phyloP scores from a whole-genome alignment of 805 yeast species.

The Isabelozyma rhagii region DNA sequence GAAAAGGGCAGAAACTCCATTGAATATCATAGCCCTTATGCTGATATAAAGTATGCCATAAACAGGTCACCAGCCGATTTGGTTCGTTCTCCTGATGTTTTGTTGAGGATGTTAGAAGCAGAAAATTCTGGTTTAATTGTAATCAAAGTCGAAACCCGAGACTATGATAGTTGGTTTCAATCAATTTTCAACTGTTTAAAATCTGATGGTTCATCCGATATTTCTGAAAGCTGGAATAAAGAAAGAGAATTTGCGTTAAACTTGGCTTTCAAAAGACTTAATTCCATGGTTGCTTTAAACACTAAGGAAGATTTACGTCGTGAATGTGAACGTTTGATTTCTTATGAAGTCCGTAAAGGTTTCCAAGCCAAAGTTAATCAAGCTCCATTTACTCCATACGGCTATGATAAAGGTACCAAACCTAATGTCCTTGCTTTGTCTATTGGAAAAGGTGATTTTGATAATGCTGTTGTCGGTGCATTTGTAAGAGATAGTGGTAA shows the following conservation, averaged over 20 bases:
- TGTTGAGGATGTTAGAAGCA: constrained; percentile 88
- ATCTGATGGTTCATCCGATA: constrained; percentile 75
- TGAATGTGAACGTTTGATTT: constrained; percentile 69
- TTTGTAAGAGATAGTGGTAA: constrained; percentile 79
- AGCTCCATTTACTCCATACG: constrained; percentile 86
- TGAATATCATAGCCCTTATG: constrained; percentile 75
- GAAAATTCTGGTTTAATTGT: constrained; percentile 73
- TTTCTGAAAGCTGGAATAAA: constrained; percentile 77
- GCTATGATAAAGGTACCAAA: constrained; percentile 72
- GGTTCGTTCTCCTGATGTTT: constrained; percentile 71
- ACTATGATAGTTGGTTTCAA: constrained; percentile 38
- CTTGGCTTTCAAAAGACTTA: constrained; percentile 62
- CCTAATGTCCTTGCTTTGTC: constrained; percentile 83
- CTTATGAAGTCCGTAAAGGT: constrained; percentile 63
- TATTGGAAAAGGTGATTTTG: constrained; percentile 80
- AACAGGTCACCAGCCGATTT: constrained; percentile 79
- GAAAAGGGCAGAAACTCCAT: constrained; percentile 71
- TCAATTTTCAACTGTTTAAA: constrained; percentile 48
- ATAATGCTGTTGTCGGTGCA: constrained; percentile 84
- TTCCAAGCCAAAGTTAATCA: constrained; percentile 78
- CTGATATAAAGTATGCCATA: constrained; percentile 87
- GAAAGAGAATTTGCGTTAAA: constrained; percentile 67
- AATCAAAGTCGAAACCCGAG: constrained; percentile 56
- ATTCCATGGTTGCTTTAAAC: constrained; percentile 65
- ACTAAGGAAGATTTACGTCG: constrained; percentile 80